phyloP scores from a whole-genome alignment of 2,329 filamentous ascomycete species.

The Aspergillus versicolor region DNA sequence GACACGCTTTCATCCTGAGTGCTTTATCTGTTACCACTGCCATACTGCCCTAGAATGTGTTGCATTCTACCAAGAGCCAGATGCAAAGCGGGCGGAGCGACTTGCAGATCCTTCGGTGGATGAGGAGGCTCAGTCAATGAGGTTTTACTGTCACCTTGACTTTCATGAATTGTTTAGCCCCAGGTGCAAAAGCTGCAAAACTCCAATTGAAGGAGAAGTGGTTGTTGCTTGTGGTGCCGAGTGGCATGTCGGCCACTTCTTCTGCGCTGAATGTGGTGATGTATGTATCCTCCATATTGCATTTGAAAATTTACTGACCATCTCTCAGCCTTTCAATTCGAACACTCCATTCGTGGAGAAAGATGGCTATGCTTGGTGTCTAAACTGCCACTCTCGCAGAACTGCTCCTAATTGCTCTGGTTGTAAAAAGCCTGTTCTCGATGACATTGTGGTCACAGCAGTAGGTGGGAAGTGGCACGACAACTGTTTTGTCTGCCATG shows the following conservation, averaged over 20 bases:
- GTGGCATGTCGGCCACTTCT: constrained; percentile 98
- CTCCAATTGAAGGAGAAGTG: constrained; percentile 92
- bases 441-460: constrained; percentile 85
- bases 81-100: constrained; percentile 67
- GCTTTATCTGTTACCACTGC: constrained; percentile 87
- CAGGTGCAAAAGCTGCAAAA: constrained; percentile 92
- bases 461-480: constrained; percentile 93
- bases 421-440: constrained; percentile 80
- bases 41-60: constrained; percentile 87
- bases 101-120: constrained; percentile 64
- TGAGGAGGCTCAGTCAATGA: constrained; percentile 61
- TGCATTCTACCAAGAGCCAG: constrained; percentile 92
- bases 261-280: constrained; percentile 97
- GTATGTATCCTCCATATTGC: constrained; percentile 29
- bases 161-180: constrained; percentile 95
- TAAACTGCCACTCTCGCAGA: constrained; percentile 86
- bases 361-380: constrained; percentile 96
- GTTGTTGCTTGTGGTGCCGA: constrained; percentile 91
- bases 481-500: constrained; percentile 80
- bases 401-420: constrained; percentile 86
- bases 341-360: constrained; percentile 88
- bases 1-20: constrained; percentile 85
- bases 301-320: constrained; percentile 13
- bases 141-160: constrained; percentile 98
- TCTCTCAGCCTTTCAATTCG: constrained; percentile 55